Conservation (phyloP, 2,329 filamentous ascomycete genomes). For the Diaporthe sp. region DNA sequence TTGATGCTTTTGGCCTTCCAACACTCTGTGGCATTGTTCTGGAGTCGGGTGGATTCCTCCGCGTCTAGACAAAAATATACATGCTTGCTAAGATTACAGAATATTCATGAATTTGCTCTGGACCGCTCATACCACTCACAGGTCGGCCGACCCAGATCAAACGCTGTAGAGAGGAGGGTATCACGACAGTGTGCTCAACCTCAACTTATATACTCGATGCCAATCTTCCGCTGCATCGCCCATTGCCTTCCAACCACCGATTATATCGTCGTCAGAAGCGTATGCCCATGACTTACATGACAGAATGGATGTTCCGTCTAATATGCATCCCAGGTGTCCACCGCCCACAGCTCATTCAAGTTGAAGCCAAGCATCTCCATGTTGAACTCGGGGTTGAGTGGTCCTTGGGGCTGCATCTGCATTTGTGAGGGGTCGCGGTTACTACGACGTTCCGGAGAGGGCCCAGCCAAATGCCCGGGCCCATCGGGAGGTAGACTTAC, state of each 20-base stretch:
- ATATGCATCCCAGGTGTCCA: slow-evolving; percentile 42
- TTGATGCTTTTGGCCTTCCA: background rate
- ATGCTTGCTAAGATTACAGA: background rate
- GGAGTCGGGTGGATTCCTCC: background rate
- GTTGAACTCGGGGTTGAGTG: slow-evolving; percentile 65
- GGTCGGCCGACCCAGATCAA: background rate
- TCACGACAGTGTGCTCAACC: background rate
- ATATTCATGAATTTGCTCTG: background rate
- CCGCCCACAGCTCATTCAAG: slow-evolving; percentile 68
- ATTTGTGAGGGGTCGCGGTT: slow-evolving; percentile 41
- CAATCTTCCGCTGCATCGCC: background rate
- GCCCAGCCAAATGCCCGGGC: background rate
- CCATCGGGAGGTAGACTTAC: slow-evolving; percentile 40
- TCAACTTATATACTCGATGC: slow-evolving; percentile 6
- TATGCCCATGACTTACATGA: too few relatives aligned
- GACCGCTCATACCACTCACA: background rate
- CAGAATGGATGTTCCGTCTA: background rate
- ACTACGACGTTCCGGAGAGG: slow-evolving; percentile 24
- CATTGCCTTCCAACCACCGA: background rate
- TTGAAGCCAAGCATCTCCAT: slow-evolving; percentile 66
- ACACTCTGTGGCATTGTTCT: background rate
- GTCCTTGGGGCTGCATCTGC: slow-evolving; percentile 41
- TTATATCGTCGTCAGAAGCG: background rate
- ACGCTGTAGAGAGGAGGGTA: slow-evolving; percentile 13
- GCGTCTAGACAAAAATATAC: background rate